phyloP scores from a whole-genome alignment of 2,329 filamentous ascomycete species.

The Colletotrichum australisinense region DNA sequence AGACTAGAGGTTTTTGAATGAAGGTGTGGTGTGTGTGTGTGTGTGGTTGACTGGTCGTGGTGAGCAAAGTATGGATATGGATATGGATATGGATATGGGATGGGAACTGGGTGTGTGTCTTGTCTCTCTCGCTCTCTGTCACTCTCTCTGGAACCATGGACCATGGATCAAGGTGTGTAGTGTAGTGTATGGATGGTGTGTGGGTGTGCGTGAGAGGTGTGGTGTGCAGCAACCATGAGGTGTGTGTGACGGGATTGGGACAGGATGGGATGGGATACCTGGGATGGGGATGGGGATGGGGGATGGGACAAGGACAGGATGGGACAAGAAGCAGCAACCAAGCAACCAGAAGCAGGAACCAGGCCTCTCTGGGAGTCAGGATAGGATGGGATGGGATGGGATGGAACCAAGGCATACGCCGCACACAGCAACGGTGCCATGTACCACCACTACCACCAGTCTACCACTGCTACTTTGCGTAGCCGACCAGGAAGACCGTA shows the following conservation, averaged over 20 bases:
- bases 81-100: slow-evolving; percentile 21
- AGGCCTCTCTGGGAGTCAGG: neutral
- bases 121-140: too few species aligned
- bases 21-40: slow-evolving; percentile 25
- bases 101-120: neutral
- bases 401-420: neutral
- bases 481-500: neutral
- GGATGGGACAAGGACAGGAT: neutral
- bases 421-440: neutral
- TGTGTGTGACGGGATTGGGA: neutral
- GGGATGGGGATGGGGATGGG: neutral
- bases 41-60: slow-evolving; percentile 37
- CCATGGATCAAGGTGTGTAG: neutral
- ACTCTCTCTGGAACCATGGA: too few species aligned
- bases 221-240: neutral
- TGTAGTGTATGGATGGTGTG: neutral
- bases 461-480: neutral
- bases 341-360: neutral
- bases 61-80: slow-evolving; percentile 30
- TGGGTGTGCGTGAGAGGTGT: neutral
- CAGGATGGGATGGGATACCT: neutral
- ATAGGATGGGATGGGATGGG: neutral
- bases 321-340: slow-evolving; percentile 13
- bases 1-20: slow-evolving; percentile 55
- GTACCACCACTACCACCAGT: neutral